Evolutionary conservation across 2,329 filamentous ascomycete genomes (phyloP).

Genomic region (Diaporthe amygdali): DNA sequence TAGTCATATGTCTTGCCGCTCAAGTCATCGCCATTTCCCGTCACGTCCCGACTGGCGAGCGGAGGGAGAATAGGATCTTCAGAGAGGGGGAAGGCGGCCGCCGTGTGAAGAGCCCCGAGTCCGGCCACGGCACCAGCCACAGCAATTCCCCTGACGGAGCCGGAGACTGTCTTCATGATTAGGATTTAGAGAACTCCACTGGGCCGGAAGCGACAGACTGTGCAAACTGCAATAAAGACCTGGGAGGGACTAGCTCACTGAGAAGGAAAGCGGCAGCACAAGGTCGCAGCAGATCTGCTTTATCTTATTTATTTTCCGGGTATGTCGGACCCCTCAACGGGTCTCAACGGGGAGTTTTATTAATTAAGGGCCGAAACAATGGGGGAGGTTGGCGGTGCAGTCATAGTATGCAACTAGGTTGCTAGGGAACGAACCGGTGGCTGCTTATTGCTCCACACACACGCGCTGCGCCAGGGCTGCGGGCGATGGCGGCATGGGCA

Average conservation of each 20-base stretch:
- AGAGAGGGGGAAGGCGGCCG: not conserved
- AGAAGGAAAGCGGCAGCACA: not conserved
- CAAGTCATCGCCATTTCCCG: not conserved
- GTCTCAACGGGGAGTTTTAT: not conserved
- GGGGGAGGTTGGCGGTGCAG: conserved; percentile 12
- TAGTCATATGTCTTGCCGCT: conserved; percentile 22
- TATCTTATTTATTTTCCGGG: not conserved
- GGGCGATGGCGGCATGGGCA: not conserved
- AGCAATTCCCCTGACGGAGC: conserved; percentile 5
- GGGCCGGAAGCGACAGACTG: conserved; percentile 15
- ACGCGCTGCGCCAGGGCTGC: not conserved
- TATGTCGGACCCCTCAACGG: not conserved
- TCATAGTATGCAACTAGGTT: conserved; percentile 2
- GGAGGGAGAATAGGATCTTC: conserved; percentile 1
- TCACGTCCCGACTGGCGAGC: not conserved
- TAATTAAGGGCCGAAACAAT: conserved; percentile 15
- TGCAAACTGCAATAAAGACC: not conserved
- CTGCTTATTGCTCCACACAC: conserved; percentile 1
- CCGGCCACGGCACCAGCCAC: conserved; percentile 19
- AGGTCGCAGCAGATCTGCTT: conserved; percentile 2
- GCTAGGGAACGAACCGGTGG: not conserved
- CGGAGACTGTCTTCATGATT: conserved; percentile 9
- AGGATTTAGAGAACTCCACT: not conserved
- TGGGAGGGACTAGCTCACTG: conserved; percentile 6
- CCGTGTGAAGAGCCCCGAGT: conserved; percentile 3